Evolutionary conservation across 352 stramenopile genomes (phyloP), one percentile per base, ranked within the genome.

Genomic region (Blastocystis sp.): DNA sequence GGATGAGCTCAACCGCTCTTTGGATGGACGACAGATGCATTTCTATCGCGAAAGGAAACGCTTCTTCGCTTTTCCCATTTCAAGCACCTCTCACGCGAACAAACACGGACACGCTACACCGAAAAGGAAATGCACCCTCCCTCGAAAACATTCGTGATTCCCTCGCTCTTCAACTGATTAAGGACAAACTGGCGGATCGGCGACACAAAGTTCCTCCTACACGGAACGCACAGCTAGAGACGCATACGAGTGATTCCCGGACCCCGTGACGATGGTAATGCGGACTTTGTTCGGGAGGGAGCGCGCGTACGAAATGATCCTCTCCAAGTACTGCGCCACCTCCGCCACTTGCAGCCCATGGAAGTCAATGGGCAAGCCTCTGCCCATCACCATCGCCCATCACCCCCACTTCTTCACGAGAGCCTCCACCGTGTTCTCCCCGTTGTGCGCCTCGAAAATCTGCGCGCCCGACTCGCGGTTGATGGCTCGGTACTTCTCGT

Each of bases 331-430:
- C 5, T 69, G 3, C 28, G n/a, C 74, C 21, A 84, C 74, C 34
- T 84, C 74, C 23, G 40, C 40, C 38, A 84, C 74, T 28, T 84
- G 74, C 56, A 67, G 60, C 14, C 74, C 74, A 48, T 84, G 74
- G 28, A 84, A 84, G 34, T 84, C 74, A 45, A 84, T 69, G 19
- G 21, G 40, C 10, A 59, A 9, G 5, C 74, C 74, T 52, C 74
- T 81, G 65, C 28, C 40, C 71, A 62, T 64, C 14, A 66, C 45
- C 21, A 21, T 19, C 4, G 2, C 19, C 65, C 28, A 23, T 2
- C n/a, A 34, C 34, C 34, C n/a, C 40, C 10, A 81, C 71, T 66
- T 61, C 28, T 67, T 28, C 10, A 84, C 41, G 38, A 84, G 34
- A 7, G 38, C 23, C 45, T 84, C 45, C 11, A 84, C 11, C 41